A percentile compares a stretch with the other conserved stretches of the same genome.
These are phyloP conservation scores for Penicillium olsonii DNA, from an alignment of 2,329 filamentous ascomycete genomes.

Conservation along the genomic window DNA sequence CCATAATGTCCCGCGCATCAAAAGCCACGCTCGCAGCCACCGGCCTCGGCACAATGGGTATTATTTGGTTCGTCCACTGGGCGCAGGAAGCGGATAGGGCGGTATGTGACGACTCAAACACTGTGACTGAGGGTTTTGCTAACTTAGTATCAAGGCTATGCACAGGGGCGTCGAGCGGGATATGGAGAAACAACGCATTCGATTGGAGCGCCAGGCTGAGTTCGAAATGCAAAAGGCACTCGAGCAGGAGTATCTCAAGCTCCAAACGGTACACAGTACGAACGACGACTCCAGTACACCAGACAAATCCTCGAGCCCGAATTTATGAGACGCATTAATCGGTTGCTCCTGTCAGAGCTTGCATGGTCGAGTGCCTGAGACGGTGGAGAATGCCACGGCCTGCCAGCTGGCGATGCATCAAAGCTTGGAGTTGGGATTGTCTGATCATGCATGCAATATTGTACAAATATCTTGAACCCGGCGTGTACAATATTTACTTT, in stretches of 20 bases:
- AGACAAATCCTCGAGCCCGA: slow-evolving; percentile 20
- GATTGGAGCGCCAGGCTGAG: slow-evolving; percentile 86
- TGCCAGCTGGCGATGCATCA: slow-evolving; percentile 2
- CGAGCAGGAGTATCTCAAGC: slow-evolving; percentile 85
- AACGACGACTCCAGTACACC: slow-evolving; percentile 25
- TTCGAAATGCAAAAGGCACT: slow-evolving; percentile 88
- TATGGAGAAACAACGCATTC: slow-evolving; percentile 88
- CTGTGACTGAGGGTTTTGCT: slow-evolving; percentile 3
- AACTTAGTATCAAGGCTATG: slow-evolving; percentile 66
- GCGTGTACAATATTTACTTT: slow-evolving; percentile 1
- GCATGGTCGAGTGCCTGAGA: background rate
- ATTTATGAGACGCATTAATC: slow-evolving; percentile 19
- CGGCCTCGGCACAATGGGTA: slow-evolving; percentile 71
- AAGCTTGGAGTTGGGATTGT: slow-evolving; percentile 5
- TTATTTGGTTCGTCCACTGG: slow-evolving; percentile 85
- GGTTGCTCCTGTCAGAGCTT: background rate
- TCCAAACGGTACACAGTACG: slow-evolving; percentile 72
- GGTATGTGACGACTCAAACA: slow-evolving; percentile 54
- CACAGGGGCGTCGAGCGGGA: slow-evolving; percentile 92
- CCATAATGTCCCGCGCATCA: slow-evolving; percentile 82
- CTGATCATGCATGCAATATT: slow-evolving; percentile 3
- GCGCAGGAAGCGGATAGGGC: slow-evolving; percentile 81
- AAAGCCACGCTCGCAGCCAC: slow-evolving; percentile 82
- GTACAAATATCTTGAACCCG: slow-evolving; percentile 9
- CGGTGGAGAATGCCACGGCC: background rate